These are phyloP conservation scores for Gossypium bickii DNA, from an alignment of 345 rosid genomes.

Conservation along the genomic window DNA sequence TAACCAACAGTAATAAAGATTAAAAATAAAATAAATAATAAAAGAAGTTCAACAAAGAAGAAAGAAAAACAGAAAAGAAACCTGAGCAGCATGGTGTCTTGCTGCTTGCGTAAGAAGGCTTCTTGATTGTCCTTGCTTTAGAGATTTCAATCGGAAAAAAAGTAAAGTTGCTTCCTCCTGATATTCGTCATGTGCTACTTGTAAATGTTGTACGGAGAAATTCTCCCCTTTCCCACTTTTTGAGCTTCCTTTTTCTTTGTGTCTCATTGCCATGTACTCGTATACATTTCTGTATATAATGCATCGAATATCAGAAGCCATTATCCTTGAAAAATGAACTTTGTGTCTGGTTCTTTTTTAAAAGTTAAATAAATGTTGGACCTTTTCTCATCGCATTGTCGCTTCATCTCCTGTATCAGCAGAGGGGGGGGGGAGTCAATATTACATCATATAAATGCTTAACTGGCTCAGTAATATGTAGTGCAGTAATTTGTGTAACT, in stretches of 20 bases:
- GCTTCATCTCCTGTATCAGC: conserved; percentile 89
- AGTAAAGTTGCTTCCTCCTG: conserved; percentile 84
- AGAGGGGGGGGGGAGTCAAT: neutral
- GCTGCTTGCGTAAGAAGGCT: conserved; percentile 98
- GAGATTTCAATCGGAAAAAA: conserved; percentile 80
- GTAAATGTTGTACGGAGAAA: conserved; percentile 58
- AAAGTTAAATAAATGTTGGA: conserved; percentile 20
- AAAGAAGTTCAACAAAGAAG: neutral
- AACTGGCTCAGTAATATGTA: neutral
- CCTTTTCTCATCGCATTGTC: conserved; percentile 94
- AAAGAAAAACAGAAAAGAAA: conserved; percentile 28
- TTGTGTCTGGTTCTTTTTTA: neutral
- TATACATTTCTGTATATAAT: conserved; percentile 54
- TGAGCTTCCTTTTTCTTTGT: conserved; percentile 67
- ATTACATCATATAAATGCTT: conserved; percentile 1
- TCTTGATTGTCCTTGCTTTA: conserved; percentile 91
- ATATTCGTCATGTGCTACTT: conserved; percentile 72
- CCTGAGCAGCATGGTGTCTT: conserved; percentile 99
- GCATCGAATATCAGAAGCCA: conserved; percentile 16
- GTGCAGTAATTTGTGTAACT: neutral
- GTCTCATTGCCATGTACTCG: conserved; percentile 59
- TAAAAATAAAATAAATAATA: neutral
- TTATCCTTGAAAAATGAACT: conserved; percentile 6
- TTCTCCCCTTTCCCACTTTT: conserved; percentile 70
- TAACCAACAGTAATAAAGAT: neutral